Conservation (phyloP, 1,284 basidiomycete species). For the Sanghuangporus sanghuang region DNA sequence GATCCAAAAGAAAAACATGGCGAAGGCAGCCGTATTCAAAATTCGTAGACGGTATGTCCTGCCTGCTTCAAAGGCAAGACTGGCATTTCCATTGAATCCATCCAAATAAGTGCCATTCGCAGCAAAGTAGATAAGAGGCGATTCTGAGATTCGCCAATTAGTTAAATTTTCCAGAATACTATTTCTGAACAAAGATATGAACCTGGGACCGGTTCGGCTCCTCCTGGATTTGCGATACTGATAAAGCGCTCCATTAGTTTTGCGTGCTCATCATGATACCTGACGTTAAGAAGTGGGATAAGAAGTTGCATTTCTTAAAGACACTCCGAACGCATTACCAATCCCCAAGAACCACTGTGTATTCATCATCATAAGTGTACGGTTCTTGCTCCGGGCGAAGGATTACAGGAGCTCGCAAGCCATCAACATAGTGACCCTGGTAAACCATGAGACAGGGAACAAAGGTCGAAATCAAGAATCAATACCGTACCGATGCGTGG, state of each 20-base stretch:
- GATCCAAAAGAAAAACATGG: constrained; percentile 82
- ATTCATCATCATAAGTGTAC: constrained; percentile 86
- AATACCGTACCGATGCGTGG: constrained; percentile 43
- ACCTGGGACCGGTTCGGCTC: constrained; percentile 86
- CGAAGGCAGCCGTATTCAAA: constrained; percentile 73
- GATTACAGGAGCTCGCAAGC: constrained; percentile 73
- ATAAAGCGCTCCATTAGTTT: constrained; percentile 58
- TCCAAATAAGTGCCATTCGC: constrained; percentile 69
- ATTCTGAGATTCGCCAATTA: constrained; percentile 41
- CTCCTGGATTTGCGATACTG: constrained; percentile 70
- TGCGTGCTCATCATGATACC: no score
- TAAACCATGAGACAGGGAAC: neutral
- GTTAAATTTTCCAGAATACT: neutral
- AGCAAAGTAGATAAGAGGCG: constrained; percentile 81
- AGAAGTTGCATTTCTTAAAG: constrained; percentile 68
- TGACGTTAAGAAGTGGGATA: neutral
- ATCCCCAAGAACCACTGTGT: constrained; percentile 78
- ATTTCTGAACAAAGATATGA: constrained; percentile 18
- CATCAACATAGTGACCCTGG: constrained; percentile 85
- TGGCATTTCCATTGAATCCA: constrained; percentile 85
- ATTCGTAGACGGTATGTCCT: constrained; percentile 75
- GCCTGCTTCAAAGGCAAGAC: constrained; percentile 78
- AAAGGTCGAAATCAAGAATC: constrained; percentile 7
- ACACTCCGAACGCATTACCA: constrained; percentile 49
- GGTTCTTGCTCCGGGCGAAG: constrained; percentile 63